These are phyloP conservation scores for Geosmithia morbida DNA, from an alignment of 2,329 filamentous ascomycete genomes.

Conservation along the genomic window DNA sequence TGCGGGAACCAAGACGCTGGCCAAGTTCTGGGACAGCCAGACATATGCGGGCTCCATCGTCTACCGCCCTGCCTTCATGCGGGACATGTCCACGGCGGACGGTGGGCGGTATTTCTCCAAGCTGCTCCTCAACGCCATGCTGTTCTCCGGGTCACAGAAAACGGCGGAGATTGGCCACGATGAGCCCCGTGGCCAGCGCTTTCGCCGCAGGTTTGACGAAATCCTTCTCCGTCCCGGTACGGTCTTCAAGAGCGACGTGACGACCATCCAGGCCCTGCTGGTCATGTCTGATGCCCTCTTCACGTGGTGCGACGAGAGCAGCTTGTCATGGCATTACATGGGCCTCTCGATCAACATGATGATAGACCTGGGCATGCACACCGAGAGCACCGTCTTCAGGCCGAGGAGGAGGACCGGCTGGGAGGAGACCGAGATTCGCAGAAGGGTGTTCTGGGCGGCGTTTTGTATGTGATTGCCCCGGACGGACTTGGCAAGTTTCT, in stretches of 20 bases:
- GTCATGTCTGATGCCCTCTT: conserved; percentile 36
- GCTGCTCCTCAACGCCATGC: conserved; percentile 38
- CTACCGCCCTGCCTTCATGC: conserved; percentile 38
- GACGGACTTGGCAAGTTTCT: no score
- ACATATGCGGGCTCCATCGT: conserved; percentile 16
- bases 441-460: conserved; percentile 29
- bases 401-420: background rate
- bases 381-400: conserved; percentile 17
- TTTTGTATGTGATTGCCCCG: conserved; percentile 16
- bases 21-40: conserved; percentile 37
- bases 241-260: conserved; percentile 24
- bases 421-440: conserved; percentile 28
- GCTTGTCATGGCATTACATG: conserved; percentile 41
- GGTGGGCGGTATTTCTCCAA: conserved; percentile 42
- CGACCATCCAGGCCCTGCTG: conserved; percentile 37
- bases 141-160: conserved; percentile 11
- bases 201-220: background rate
- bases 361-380: conserved; percentile 37
- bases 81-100: conserved; percentile 29
- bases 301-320: conserved; percentile 31
- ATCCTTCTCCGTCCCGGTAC: conserved; percentile 20
- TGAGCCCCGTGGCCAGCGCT: background rate
- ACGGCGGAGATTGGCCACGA: background rate
- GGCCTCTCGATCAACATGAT: conserved; percentile 42
- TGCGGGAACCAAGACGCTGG: conserved; percentile 33